Percentiles rank a stretch among this genome's conserved stretches.
Evolutionary conservation across 768 basidiomycete species (phyloP).

Genomic region (Floccularia luteovirens): DNA sequence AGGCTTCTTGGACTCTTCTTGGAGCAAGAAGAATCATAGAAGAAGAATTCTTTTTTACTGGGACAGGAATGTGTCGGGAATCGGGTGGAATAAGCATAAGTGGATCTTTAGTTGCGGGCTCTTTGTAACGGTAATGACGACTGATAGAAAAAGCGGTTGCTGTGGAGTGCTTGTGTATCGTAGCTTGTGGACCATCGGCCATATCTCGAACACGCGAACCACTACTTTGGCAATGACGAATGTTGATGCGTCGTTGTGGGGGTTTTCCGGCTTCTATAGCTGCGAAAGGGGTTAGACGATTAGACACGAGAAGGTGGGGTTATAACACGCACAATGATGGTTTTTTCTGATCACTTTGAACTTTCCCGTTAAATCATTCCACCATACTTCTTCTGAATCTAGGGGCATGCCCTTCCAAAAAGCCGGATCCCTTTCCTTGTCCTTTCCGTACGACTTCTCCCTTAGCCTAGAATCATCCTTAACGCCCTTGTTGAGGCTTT

Average conservation of each 20-base stretch:
- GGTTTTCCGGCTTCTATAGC: slow-evolving; percentile 47
- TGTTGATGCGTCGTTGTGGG: slow-evolving; percentile 61
- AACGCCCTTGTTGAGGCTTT: slow-evolving; percentile 7
- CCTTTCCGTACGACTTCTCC: slow-evolving; percentile 16
- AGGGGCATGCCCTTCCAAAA: slow-evolving; percentile 42
- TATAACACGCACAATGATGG: slow-evolving; percentile 24
- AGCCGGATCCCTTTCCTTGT: slow-evolving; percentile 15
- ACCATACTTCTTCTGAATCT: slow-evolving; percentile 60
- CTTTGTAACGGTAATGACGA: slow-evolving; percentile 38
- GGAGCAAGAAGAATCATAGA: slow-evolving; percentile 64
- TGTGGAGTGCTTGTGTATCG: slow-evolving; percentile 79
- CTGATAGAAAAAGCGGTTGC: slow-evolving; percentile 75
- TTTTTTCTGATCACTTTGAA: slow-evolving; percentile 52
- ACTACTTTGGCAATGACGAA: slow-evolving; percentile 45
- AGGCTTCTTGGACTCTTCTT: slow-evolving; percentile 70
- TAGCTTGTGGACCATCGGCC: slow-evolving; percentile 50
- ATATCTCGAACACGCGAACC: slow-evolving; percentile 20
- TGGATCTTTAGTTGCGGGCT: background rate
- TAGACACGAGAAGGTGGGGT: slow-evolving; percentile 1
- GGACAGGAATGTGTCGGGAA: too few relatives aligned
- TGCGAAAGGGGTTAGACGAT: slow-evolving; percentile 7
- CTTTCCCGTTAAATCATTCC: slow-evolving; percentile 51
- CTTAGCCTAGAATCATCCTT: slow-evolving; percentile 7
- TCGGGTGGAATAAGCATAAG: too few relatives aligned
- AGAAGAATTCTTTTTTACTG: slow-evolving; percentile 20